Conservation (phyloP, 106 monocot species). For the Platanthera guangdongensis region DNA sequence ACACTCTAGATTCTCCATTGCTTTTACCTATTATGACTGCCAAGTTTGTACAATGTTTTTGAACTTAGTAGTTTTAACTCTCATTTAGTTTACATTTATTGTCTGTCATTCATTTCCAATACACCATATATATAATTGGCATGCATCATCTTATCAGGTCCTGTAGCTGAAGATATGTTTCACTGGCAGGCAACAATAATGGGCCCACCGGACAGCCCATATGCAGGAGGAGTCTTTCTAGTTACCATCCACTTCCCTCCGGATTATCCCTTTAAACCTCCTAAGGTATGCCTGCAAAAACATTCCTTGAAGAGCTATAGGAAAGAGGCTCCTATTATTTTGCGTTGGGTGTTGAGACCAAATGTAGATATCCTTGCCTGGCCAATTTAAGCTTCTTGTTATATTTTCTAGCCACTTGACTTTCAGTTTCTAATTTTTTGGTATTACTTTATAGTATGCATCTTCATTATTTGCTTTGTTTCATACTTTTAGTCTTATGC, state of each 20-base stretch:
- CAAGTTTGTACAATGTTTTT: not conserved
- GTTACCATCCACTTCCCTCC: not conserved
- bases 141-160: slow-evolving; percentile 11
- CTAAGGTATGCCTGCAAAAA: slow-evolving; percentile 11
- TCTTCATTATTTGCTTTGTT: no score
- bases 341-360: not conserved
- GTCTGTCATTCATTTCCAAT: not conserved
- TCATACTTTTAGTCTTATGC: no score
- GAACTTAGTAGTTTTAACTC: not conserved
- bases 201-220: slow-evolving; percentile 31
- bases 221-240: slow-evolving; percentile 23
- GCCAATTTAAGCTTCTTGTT: not conserved
- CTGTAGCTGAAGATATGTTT: slow-evolving; percentile 28
- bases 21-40: no score
- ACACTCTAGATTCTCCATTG: no score
- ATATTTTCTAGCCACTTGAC: not conserved
- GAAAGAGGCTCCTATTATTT: not conserved
- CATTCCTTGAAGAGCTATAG: not conserved
- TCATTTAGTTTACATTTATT: not conserved
- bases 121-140: not conserved
- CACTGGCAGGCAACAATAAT: slow-evolving; percentile 12
- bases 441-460: no score
- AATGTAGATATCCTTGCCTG: not conserved
- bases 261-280: slow-evolving; percentile 31
- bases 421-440: not conserved